Conservation (phyloP, 352 stramenopile species). For the Thraustotheca clavata region DNA sequence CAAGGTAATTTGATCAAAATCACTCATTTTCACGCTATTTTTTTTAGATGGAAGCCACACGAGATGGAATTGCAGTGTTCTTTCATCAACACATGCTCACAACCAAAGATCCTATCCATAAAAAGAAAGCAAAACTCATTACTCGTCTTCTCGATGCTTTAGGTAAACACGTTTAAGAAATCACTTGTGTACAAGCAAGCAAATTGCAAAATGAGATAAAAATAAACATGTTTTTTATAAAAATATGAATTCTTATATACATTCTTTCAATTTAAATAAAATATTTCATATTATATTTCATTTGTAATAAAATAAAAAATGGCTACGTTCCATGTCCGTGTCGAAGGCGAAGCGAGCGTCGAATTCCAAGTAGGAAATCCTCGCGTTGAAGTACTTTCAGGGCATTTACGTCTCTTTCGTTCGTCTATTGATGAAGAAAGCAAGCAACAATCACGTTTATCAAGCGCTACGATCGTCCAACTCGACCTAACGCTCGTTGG, state of each 20-base stretch:
- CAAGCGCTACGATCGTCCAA: not conserved
- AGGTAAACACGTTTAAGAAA: not conserved
- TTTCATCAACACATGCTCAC: constrained; percentile 51
- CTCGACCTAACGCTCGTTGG: constrained; percentile 46
- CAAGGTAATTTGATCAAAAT: not conserved
- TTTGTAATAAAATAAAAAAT: not conserved
- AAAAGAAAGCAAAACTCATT: not conserved
- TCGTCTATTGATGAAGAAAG: not conserved
- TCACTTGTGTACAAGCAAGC: not conserved
- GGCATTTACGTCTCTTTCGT: constrained; percentile 12
- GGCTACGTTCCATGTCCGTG: not conserved
- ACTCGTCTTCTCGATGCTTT: not conserved
- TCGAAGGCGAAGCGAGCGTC: constrained; percentile 1
- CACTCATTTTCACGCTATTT: not conserved
- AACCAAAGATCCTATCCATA: not conserved
- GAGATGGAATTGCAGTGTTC: constrained; percentile 71
- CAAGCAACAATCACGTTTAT: not conserved
- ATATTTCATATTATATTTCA: not conserved
- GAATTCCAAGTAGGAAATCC: constrained; percentile 21
- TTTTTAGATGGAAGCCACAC: constrained; percentile 26
- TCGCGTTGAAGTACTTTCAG: constrained; percentile 16
- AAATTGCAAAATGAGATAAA: not conserved
- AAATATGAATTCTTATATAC: not conserved
- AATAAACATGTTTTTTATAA: not conserved
- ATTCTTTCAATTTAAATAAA: not conserved